Conservation (phyloP, 1,284 basidiomycete species). For the Ustilago trichophora region DNA sequence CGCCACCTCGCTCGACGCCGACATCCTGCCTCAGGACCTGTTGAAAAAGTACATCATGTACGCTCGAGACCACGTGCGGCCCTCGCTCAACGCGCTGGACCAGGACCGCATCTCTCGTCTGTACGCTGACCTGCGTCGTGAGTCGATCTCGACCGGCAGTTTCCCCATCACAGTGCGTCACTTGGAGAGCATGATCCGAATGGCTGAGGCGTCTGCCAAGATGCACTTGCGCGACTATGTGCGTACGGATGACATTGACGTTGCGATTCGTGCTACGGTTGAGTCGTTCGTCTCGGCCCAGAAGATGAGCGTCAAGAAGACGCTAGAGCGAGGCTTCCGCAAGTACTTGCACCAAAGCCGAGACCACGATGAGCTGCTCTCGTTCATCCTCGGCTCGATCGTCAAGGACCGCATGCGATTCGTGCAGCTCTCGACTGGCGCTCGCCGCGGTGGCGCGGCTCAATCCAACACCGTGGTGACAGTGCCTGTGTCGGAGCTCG, state of each 20-base stretch:
- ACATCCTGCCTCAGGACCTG: constrained; percentile 94
- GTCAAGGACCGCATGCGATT: constrained; percentile 93
- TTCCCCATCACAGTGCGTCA: constrained; percentile 98
- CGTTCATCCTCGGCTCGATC: constrained; percentile 91
- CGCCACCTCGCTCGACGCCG: constrained; percentile 83
- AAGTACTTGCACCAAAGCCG: constrained; percentile 94
- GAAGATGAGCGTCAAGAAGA: constrained; percentile 98
- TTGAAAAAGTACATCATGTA: constrained; percentile 99
- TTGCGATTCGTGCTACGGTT: constrained; percentile 94
- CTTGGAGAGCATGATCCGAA: constrained; percentile 98
- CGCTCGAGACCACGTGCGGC: constrained; percentile 88
- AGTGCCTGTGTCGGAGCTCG: constrained; percentile 60
- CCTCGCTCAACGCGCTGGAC: constrained; percentile 92
- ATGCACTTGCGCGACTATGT: constrained; percentile 98
- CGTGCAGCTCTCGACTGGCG: constrained; percentile 66
- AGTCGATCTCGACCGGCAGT: constrained; percentile 94
- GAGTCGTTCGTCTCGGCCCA: constrained; percentile 95
- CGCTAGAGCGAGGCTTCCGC: constrained; percentile 87
- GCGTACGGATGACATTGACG: constrained; percentile 92
- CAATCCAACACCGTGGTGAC: constrained; percentile 40
- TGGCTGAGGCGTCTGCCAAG: constrained; percentile 97
- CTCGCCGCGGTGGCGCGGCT: constrained; percentile 15
- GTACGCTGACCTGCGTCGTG: constrained; percentile 94
- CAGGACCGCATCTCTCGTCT: constrained; percentile 93
- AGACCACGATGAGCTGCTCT: constrained; percentile 91